Percentiles rank a stretch among this genome's conserved stretches.
phyloP scores from a whole-genome alignment of 306 rosid genomes.

The Notholithocarpus densiflorus region DNA sequence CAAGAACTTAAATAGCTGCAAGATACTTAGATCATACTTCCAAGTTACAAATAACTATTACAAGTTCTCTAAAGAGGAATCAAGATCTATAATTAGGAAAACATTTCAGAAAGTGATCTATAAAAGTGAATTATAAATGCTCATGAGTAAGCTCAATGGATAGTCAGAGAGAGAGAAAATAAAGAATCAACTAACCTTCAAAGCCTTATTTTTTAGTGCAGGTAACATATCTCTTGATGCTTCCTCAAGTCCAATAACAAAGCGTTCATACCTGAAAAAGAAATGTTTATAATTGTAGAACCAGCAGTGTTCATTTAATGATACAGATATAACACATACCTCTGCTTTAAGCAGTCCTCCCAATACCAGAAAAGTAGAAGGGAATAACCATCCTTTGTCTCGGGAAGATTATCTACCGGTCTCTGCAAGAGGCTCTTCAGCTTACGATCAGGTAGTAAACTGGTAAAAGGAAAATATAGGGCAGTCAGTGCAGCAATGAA shows the following conservation, averaged over 20 bases:
- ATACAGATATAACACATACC: conserved; percentile 37
- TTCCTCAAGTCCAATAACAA: conserved; percentile 85
- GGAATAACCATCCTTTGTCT: conserved; percentile 86
- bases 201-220: conserved; percentile 71
- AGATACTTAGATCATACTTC: not conserved
- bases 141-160: not conserved
- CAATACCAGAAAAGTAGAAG: conserved; percentile 90
- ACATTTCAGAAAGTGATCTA: not conserved
- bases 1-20: not conserved
- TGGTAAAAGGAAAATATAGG: conserved; percentile 27
- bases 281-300: not conserved
- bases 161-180: not conserved
- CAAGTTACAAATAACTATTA: not conserved
- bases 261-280: conserved; percentile 78
- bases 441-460: conserved; percentile 88
- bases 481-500: not conserved
- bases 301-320: not conserved
- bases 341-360: conserved; percentile 96
- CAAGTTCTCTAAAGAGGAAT: conserved; percentile 1
- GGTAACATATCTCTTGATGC: conserved; percentile 95
- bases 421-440: conserved; percentile 74
- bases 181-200: conserved; percentile 57
- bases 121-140: not conserved
- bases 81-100: no score
- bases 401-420: conserved; percentile 66